Evolutionary conservation across 1,139 yeast species (phyloP).

Genomic region (Geotrichum citri-aurantii): DNA sequence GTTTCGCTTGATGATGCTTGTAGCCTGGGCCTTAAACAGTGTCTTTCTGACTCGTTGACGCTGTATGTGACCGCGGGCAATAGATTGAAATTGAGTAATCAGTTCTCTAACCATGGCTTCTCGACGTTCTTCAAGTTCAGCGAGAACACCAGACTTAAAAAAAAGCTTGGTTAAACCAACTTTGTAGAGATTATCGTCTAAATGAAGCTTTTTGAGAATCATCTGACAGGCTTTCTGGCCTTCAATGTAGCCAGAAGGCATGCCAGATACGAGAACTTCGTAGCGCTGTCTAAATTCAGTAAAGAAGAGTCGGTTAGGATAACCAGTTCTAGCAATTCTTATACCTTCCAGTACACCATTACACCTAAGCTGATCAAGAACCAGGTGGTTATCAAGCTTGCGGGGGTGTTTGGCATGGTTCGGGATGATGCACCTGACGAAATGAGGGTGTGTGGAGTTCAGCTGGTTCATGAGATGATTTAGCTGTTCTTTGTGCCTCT

Average conservation of each 20-base stretch:
- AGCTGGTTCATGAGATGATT: constrained; percentile 66
- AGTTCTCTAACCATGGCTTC: constrained; percentile 57
- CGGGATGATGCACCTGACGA: constrained; percentile 93
- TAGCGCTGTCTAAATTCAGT: constrained; percentile 75
- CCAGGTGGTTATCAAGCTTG: constrained; percentile 66
- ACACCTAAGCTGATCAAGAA: constrained; percentile 84
- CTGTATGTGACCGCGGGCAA: constrained; percentile 56
- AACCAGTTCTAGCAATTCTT: constrained; percentile 93
- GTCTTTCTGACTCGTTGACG: constrained; percentile 49
- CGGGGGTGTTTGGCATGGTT: constrained; percentile 69
- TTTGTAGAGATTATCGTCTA: constrained; percentile 64
- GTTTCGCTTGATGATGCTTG: constrained; percentile 61
- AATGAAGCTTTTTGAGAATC: constrained; percentile 53
- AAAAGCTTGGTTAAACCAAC: constrained; percentile 85
- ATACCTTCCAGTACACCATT: constrained; percentile 98
- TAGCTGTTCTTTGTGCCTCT: constrained; percentile 69
- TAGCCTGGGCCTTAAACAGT: constrained; percentile 61
- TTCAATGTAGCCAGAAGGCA: constrained; percentile 36
- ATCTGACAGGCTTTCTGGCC: constrained; percentile 63
- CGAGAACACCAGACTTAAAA: constrained; percentile 95
- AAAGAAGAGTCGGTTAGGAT: constrained; percentile 85
- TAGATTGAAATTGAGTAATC: constrained; percentile 60
- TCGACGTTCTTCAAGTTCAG: constrained; percentile 76
- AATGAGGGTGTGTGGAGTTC: constrained; percentile 84
- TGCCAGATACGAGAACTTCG: constrained; percentile 50